Evolutionary conservation across 495 filamentous ascomycete genomes (phyloP).

Genomic region (Hyaloscypha variabilis): DNA sequence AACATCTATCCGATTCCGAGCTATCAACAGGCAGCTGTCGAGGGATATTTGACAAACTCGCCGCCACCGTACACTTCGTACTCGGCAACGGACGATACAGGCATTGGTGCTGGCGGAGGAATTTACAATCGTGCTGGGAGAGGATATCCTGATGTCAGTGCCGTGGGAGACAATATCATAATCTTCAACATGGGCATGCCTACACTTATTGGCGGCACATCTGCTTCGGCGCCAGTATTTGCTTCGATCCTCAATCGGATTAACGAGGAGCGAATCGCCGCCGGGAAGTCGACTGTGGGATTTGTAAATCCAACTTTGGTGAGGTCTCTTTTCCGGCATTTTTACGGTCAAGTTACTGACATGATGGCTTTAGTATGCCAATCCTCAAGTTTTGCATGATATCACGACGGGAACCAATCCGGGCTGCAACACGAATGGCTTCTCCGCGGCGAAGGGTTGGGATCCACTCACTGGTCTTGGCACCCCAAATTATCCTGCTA

Average conservation of each 20-base stretch:
- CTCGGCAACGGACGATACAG: conserved; percentile 39
- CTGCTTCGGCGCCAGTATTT: conserved; percentile 40
- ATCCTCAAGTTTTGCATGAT: conserved; percentile 64
- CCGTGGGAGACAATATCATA: conserved; percentile 59
- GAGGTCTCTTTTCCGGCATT: too few species aligned
- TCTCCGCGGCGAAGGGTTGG: conserved; percentile 59
- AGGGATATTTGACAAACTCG: conserved; percentile 48
- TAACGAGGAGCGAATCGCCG: conserved; percentile 59
- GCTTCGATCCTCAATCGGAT: conserved; percentile 56
- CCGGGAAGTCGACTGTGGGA: conserved; percentile 60
- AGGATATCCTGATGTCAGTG: conserved; percentile 36
- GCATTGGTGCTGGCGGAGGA: conserved; percentile 11
- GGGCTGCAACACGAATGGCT: conserved; percentile 59
- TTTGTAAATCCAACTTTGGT: conserved; percentile 60
- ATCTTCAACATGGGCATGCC: conserved; percentile 46
- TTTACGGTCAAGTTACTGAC: too few species aligned
- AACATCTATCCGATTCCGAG: conserved; percentile 61
- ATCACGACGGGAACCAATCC: conserved; percentile 60
- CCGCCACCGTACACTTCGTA: conserved; percentile 33
- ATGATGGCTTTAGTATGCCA: conserved; percentile 46
- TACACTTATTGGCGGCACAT: conserved; percentile 54
- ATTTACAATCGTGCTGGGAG: conserved; percentile 50
- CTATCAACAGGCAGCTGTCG: conserved; percentile 58
- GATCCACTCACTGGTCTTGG: conserved; percentile 68
- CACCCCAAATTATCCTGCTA: conserved; percentile 44